Base-by-base conservation (phyloP, 257 asterid species). In the Ocimum tenuiflorum region DNA sequence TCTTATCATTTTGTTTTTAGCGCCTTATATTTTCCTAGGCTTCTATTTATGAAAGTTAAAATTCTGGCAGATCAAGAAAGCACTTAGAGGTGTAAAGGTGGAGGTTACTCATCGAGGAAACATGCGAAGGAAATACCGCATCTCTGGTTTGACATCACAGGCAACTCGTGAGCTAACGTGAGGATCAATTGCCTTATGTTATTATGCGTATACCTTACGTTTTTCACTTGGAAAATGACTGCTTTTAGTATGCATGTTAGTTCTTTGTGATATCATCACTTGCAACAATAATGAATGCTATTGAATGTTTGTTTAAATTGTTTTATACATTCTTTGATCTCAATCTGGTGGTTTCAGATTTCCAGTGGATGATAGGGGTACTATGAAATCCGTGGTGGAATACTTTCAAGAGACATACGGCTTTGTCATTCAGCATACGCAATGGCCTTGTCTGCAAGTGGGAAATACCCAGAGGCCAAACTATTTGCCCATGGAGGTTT, bases 81-180 rank as follows among this genome's bases (percentile, higher is more conserved):
- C 99, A 6, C 80, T 92, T 18, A 82, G 99, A 79, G 99, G 99
- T 65, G 92, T 92, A 38, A 92, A 84, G 79, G 97, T 92, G 49
- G 97, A 92, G 77, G 99, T 92, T 55, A 92, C 99, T 22, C 99
- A 92, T 69, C 85, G 99, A 12, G 96, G 99, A 15, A 89, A 92
- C 74, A 89, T 92, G 96, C 90, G 97, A 12, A 75, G 99, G 74
- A 92, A 87, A 62, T 92, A 92, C 53, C 91, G 99, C 27, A 89
- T 92, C 53, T 82, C 91, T 78, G 95, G 96, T 60, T 77, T 92
- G 81, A 92, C 97, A n/a, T 76, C 96, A 1, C 99, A 86, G 72
- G 89, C 95, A 49, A 92, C 99, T 6, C 79, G 96, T 18, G 97
- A 92, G 57, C 82, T 92, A 15, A 86, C 91, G 99, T 92, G 77